Conservation (phyloP, 116 monocot genomes). For the Phalaenopsis hybrid region DNA sequence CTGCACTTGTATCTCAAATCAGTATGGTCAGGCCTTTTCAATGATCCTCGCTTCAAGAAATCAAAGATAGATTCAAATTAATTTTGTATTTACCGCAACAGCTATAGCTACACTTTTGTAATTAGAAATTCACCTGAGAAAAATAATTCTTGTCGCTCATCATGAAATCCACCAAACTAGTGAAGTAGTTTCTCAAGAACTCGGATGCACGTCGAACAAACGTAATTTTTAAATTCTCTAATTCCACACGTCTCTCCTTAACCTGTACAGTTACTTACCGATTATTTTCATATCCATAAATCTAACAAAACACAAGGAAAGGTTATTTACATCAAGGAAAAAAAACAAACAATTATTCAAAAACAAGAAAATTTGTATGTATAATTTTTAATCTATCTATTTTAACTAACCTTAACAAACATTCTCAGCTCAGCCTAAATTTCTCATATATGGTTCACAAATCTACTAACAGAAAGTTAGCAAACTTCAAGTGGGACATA, state of each 20-base stretch:
- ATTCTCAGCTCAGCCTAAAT: background rate
- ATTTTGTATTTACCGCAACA: background rate
- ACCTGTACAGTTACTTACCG: constrained; percentile 41
- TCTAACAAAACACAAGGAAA: background rate
- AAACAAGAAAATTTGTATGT: background rate
- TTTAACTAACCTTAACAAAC: background rate
- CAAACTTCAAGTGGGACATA: background rate
- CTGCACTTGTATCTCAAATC: constrained; percentile 93
- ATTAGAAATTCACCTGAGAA: constrained; percentile 53
- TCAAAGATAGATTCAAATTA: background rate
- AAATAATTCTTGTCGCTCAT: constrained; percentile 90
- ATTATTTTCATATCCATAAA: background rate
- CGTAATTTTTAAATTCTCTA: constrained; percentile 65
- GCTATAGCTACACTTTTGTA: background rate
- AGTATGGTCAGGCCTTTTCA: constrained; percentile 98
- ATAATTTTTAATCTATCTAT: background rate
- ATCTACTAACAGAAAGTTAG: background rate
- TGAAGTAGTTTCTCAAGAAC: constrained; percentile 84
- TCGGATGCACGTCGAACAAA: constrained; percentile 87
- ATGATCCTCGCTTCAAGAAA: constrained; percentile 61
- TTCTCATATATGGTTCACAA: background rate
- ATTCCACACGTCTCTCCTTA: constrained; percentile 73
- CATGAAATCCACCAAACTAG: constrained; percentile 92
- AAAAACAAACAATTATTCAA: background rate
- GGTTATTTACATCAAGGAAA: background rate